phyloP scores from a whole-genome alignment of 257 asterid genomes.

The Thymus quinquecostatus region DNA sequence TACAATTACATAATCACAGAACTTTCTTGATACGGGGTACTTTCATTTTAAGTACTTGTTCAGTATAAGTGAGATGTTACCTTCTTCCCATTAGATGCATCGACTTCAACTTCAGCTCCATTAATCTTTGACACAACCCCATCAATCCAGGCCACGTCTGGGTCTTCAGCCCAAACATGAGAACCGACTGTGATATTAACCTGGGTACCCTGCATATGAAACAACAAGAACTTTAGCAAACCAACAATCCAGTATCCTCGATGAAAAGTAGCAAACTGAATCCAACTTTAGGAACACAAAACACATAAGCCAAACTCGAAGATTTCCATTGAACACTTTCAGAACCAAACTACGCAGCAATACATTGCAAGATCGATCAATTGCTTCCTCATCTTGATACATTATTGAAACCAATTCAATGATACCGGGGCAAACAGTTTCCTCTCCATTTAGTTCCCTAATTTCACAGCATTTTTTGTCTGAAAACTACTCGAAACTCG shows the following conservation, averaged over 20 bases:
- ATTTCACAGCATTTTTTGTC: neutral
- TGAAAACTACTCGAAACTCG: neutral
- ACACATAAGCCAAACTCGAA: constrained; percentile 19
- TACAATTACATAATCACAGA: no score
- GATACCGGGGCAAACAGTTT: neutral
- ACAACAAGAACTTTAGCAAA: constrained; percentile 25
- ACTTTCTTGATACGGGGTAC: no score
- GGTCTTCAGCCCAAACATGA: constrained; percentile 94
- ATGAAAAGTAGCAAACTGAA: constrained; percentile 4
- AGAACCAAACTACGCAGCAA: constrained; percentile 12
- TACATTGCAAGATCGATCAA: neutral
- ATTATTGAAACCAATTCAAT: no score
- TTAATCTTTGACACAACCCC: constrained; percentile 78
- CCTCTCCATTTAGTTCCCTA: neutral
- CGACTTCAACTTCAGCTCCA: constrained; percentile 70
- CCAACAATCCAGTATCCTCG: neutral
- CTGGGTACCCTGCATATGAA: constrained; percentile 78
- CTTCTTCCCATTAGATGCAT: constrained; percentile 65
- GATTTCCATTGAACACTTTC: neutral
- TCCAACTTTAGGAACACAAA: neutral
- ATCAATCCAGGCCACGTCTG: constrained; percentile 72
- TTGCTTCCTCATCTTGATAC: no score
- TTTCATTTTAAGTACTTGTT: no score
- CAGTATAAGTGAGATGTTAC: constrained; percentile 41
- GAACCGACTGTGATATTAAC: constrained; percentile 83